These are phyloP conservation scores for Orbilia ellipsospora DNA, from an alignment of 2,329 filamentous ascomycete genomes.

Conservation along the genomic window DNA sequence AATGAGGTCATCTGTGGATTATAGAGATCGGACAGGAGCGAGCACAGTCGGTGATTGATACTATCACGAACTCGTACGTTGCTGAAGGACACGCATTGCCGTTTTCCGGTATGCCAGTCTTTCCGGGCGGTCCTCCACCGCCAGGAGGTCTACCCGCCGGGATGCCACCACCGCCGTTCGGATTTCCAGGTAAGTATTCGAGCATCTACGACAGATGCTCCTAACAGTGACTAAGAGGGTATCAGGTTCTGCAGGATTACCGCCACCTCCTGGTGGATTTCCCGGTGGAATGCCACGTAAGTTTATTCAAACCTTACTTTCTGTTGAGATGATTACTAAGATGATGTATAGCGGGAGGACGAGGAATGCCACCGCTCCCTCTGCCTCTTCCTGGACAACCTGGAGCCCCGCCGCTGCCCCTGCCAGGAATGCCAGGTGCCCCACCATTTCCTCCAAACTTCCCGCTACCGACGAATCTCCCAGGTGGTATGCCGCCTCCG, in stretches of 20 bases:
- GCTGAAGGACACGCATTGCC: constrained; percentile 83
- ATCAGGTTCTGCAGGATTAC: constrained; percentile 39
- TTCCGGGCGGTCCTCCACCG: constrained; percentile 70
- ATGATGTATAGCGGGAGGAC: constrained; percentile 32
- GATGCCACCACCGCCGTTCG: constrained; percentile 69
- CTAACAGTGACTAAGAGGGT: not conserved
- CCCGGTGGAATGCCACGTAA: constrained; percentile 61
- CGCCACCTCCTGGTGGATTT: constrained; percentile 49
- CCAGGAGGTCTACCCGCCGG: constrained; percentile 60
- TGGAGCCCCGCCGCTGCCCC: constrained; percentile 45
- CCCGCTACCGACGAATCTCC: constrained; percentile 30
- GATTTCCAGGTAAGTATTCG: constrained; percentile 70
- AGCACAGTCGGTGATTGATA: constrained; percentile 97
- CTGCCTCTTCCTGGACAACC: constrained; percentile 50
- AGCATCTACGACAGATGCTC: constrained; percentile 6
- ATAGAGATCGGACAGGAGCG: constrained; percentile 97
- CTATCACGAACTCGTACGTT: constrained; percentile 94
- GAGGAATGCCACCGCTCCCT: constrained; percentile 53
- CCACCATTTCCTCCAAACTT: constrained; percentile 66
- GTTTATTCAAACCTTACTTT: not conserved
- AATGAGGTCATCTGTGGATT: not conserved
- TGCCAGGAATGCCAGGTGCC: constrained; percentile 45
- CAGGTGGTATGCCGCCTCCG: constrained; percentile 30
- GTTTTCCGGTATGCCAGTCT: constrained; percentile 78
- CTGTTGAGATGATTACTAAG: not conserved